Percentiles rank a stretch among this genome's conserved stretches.
These are phyloP conservation scores for Nannochloropsis gaditana DNA, from an alignment of 108 stramenopile species.

Conservation along the genomic window DNA sequence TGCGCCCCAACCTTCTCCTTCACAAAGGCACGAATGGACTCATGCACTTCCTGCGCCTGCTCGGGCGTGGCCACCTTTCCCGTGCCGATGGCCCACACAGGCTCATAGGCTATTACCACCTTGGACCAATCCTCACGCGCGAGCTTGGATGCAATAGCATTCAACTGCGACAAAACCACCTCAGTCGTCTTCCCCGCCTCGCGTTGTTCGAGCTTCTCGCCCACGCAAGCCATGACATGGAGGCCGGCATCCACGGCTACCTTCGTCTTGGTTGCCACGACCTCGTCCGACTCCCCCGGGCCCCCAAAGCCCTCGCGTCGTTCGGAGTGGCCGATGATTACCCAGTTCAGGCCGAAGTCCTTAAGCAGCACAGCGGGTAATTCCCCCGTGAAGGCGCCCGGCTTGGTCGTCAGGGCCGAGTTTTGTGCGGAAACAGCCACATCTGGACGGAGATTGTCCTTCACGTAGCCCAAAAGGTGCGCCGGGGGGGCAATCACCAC, in stretches of 20 bases:
- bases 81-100: conserved; percentile 96
- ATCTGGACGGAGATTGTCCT: neutral
- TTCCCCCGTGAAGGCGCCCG: conserved; percentile 97
- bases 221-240: conserved; percentile 95
- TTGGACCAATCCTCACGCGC: conserved; percentile 69
- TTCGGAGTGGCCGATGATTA: conserved; percentile 95
- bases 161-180: conserved; percentile 62
- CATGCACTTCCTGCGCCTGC: conserved; percentile 98
- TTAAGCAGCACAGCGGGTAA: conserved; percentile 76
- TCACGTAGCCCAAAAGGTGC: conserved; percentile 24
- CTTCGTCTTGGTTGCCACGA: conserved; percentile 91
- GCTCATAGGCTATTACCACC: conserved; percentile 85
- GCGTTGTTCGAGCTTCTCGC: conserved; percentile 96
- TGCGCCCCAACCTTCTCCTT: conserved; percentile 63
- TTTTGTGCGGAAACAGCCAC: conserved; percentile 34
- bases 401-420: conserved; percentile 27
- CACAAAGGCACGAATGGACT: conserved; percentile 82
- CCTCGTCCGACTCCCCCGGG: conserved; percentile 77
- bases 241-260: conserved; percentile 87
- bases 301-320: conserved; percentile 81
- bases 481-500: conserved; percentile 58
- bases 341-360: conserved; percentile 92
- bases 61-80: conserved; percentile 76
- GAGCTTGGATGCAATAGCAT: conserved; percentile 59
- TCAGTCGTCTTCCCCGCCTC: conserved; percentile 80